Base-by-base conservation (phyloP, 2,329 filamentous ascomycete species). In the Phaeosphaeriaceae sp. region DNA sequence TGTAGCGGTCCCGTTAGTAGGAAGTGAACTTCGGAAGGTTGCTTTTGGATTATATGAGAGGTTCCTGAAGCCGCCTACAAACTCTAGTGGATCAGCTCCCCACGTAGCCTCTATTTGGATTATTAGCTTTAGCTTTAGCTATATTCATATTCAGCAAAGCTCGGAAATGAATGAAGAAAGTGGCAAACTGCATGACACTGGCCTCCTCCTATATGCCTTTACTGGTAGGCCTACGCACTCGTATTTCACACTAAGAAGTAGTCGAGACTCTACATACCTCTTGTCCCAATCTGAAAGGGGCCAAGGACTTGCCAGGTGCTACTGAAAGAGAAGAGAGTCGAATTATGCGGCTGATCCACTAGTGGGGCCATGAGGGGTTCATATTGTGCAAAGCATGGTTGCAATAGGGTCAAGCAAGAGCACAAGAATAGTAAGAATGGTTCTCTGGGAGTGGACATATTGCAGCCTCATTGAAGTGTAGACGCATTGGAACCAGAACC, bases 21-120 rank as follows among this genome's bases (percentile, higher is more conserved):
- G 74, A 15, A 85, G 72, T 9, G 82, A 79, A 67, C 79, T 83
- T 46, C 67, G 69, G 57, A 80, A 85, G 1, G 52, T 64, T 26
- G 74, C 71, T 15, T 73, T 54, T 2, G 66, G 52, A 61, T 80
- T 69, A 60, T 76, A 79, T 9, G 68, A 55, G 23, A 84, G 67
- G 29, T 66, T 67, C 46, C 70, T 73, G 60, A 85, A 85, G 34
- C 82, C 82, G 34, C 82, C 82, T 44, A 75, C 56, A 45, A 67
- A 68, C 55, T 84, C 81, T 33, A 85, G 71, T 30, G 82, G 83
- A 70, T 85, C 83, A 26, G 82, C 77, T 32, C 82, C 82, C 82
- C 82, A 85, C 20, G 79, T 71, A 17, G 80, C 80, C 70, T 85
- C 83, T 83, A 48, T 23, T 37, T 1, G 18, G 42, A 33, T 15